Percentiles rank a stretch among this genome's conserved stretches.
These are phyloP conservation scores for Trametes punicea DNA, from an alignment of 768 basidiomycete species.

Conservation along the genomic window DNA sequence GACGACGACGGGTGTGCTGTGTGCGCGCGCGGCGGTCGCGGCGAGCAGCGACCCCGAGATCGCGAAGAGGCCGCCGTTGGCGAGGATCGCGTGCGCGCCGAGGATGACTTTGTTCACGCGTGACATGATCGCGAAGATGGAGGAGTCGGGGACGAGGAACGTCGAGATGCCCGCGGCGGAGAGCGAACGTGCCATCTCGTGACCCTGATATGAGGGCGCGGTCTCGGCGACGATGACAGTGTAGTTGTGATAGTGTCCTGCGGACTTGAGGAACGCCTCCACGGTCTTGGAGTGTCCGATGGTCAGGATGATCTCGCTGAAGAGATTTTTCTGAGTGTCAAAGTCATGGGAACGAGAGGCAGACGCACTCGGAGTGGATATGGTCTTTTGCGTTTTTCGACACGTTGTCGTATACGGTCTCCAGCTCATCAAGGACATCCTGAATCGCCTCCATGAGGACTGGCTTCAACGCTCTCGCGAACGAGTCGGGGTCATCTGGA, in stretches of 20 bases:
- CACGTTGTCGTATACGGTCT: slow-evolving; percentile 93
- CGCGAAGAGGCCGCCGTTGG: slow-evolving; percentile 95
- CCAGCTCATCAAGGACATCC: slow-evolving; percentile 93
- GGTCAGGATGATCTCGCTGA: slow-evolving; percentile 90
- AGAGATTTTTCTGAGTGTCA: not conserved
- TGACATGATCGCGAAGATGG: slow-evolving; percentile 94
- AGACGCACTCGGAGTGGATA: slow-evolving; percentile 92
- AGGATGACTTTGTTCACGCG: slow-evolving; percentile 96
- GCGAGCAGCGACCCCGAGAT: slow-evolving; percentile 81
- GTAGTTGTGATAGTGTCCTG: slow-evolving; percentile 85
- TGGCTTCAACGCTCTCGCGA: slow-evolving; percentile 78
- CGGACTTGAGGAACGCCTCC: slow-evolving; percentile 89
- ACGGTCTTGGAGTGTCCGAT: slow-evolving; percentile 95
- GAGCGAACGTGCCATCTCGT: slow-evolving; percentile 77
- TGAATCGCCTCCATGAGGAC: slow-evolving; percentile 96
- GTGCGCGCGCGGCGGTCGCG: slow-evolving; percentile 82
- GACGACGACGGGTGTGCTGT: slow-evolving; percentile 89
- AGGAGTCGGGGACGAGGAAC: slow-evolving; percentile 96
- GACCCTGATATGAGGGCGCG: slow-evolving; percentile 86
- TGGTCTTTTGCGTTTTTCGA: slow-evolving; percentile 94
- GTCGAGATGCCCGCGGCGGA: slow-evolving; percentile 84
- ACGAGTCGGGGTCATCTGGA: slow-evolving; percentile 73
- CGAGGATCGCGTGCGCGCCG: slow-evolving; percentile 92
- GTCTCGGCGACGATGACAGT: slow-evolving; percentile 97
- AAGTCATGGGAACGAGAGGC: not conserved